Percentiles rank a stretch among this genome's conserved stretches.
phyloP scores from a whole-genome alignment of 2,329 filamentous ascomycete species.

The Pezicula neosporulosa region DNA sequence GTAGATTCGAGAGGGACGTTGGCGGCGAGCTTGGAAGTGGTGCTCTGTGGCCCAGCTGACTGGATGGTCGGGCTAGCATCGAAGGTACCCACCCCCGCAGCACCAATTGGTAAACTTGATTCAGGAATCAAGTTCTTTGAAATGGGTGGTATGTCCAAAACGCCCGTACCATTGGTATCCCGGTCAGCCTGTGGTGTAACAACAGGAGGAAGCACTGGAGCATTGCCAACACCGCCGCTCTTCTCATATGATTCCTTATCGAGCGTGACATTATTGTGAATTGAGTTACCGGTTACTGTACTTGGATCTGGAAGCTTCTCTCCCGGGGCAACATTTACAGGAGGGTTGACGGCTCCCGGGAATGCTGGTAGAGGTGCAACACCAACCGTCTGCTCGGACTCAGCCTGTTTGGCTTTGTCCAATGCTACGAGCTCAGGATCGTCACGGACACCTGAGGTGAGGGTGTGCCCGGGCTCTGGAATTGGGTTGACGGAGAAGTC shows the following conservation, averaged over 20 bases:
- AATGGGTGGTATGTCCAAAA: slow-evolving; percentile 50
- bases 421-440: slow-evolving; percentile 75
- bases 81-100: slow-evolving; percentile 41
- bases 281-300: slow-evolving; percentile 62
- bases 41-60: slow-evolving; percentile 44
- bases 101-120: slow-evolving; percentile 68
- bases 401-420: slow-evolving; percentile 24
- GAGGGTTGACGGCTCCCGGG: slow-evolving; percentile 64
- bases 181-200: slow-evolving; percentile 37
- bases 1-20: slow-evolving; percentile 37
- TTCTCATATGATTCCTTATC: slow-evolving; percentile 88
- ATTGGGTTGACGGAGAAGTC: slow-evolving; percentile 53
- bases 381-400: slow-evolving; percentile 44
- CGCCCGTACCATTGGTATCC: slow-evolving; percentile 28
- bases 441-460: slow-evolving; percentile 69
- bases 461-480: slow-evolving; percentile 63
- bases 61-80: slow-evolving; percentile 43
- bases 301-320: slow-evolving; percentile 72
- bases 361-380: slow-evolving; percentile 61
- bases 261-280: slow-evolving; percentile 68
- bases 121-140: slow-evolving; percentile 72
- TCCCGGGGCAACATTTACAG: slow-evolving; percentile 73
- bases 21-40: slow-evolving; percentile 37
- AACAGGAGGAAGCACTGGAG: slow-evolving; percentile 30
- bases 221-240: slow-evolving; percentile 53